Evolutionary conservation across 1,284 basidiomycete genomes (phyloP), one percentile per base, ranked within the genome.

Genomic region (Rhizoctonia solani): DNA sequence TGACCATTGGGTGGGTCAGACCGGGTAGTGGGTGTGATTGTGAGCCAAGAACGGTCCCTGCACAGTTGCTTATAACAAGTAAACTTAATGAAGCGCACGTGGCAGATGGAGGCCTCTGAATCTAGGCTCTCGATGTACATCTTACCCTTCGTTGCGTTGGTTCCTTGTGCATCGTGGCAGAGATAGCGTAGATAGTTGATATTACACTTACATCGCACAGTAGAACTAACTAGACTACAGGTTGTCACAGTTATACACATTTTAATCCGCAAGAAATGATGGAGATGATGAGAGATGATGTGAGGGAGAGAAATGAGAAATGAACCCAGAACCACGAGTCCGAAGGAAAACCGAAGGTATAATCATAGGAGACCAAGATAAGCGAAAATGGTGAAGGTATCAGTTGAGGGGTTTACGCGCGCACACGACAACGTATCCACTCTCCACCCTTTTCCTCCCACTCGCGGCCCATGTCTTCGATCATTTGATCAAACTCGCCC

Each of bases 331-430:
- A 39, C 19, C n/a, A n/a, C 8, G 27, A 23, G 23, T 11, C 41
- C 39, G 39, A 58, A 58, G 27, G 29, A 55, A 6, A 25, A 30
- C 37, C 55, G 23, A 32, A 27, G 42, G 27, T 21, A 56, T 16
- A 14, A 54, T 13, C 11, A 29, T 9, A 42, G 54, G 23, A 56
- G 37, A 5, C 19, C 19, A 25, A 58, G 46, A 5, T 39, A 13
- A 6, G 16, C 14, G 55, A 58, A 41, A 21, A 32, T 19, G 8
- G 9, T 14, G 37, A 39, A 8, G 37, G 37, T 14, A 49, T 25
- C 39, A 61, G 56, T 61, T 61, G 56, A 61, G 56, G 4, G 56
- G 56, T 32, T 61, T 61, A n/a, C 44, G 56, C 46, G 56, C 56
- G 56, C 56, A 61, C 21, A 61, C 56, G 19, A 61, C 56, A 8